Base-by-base conservation (phyloP, 1,284 basidiomycete species). In the Waitea zeae region DNA sequence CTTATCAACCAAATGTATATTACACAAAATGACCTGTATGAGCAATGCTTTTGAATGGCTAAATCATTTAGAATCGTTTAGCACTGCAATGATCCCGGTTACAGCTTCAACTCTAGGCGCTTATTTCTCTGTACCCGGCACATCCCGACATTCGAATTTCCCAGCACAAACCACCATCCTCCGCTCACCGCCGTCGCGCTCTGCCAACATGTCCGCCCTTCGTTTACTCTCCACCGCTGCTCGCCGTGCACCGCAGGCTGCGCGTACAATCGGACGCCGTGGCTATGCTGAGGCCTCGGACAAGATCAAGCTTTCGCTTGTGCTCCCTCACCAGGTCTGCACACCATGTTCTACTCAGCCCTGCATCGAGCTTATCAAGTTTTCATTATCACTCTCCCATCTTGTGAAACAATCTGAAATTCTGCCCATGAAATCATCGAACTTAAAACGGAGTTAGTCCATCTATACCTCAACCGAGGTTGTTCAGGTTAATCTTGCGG, bases 401-500 rank as follows among this genome's bases (percentile, higher is more conserved):
- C 24, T n/a, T 26, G 7, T n/a, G 24, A 26, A n/a, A n/a, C n/a
- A n/a, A n/a, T n/a, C 24, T 7, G n/a, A 26, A n/a, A 7, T 9
- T 9, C 24, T 26, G 24, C 24, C 24, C 24, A 9, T n/a, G n/a
- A 9, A n/a, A 9, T 26, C 24, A n/a, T 7, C 7, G 24, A n/a
- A n/a, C 24, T 12, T 7, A 30, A 7, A 30, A 14, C 6, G 9
- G 6, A 14, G 38, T 15, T 49, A 95, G 90, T 64, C 88, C 36
- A 73, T 96, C 54, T 93, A 76, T 68, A 72, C 70, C 39, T 84
- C 86, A 19, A 57, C 73, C 46, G 87, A 89, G 57, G 90, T 93
- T 41, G 73, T 84, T 22, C 90, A 95, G 60, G 90, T 96, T 47
- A 95, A 93, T 64, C 64, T 95, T 46, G 63, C 89, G 31, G 92